These are phyloP conservation scores for Leucosporidium creatinivorum DNA, from an alignment of 768 basidiomycete species.

Conservation along the genomic window DNA sequence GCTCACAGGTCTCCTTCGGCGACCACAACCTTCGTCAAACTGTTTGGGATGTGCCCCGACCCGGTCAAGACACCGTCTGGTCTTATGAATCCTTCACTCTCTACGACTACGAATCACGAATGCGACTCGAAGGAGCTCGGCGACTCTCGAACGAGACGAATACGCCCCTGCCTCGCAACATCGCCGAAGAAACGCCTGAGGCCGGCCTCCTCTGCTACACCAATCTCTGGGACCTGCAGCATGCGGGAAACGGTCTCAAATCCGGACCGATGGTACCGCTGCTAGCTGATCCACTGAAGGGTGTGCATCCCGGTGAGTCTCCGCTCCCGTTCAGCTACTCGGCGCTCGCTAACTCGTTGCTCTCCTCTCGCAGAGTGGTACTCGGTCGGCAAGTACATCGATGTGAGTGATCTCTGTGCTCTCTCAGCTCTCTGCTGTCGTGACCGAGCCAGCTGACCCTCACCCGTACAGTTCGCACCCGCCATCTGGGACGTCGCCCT, in stretches of 20 bases:
- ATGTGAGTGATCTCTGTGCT: not conserved
- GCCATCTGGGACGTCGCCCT: slow-evolving; percentile 24
- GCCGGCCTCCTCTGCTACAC: slow-evolving; percentile 9
- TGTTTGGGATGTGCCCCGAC: too few relatives aligned
- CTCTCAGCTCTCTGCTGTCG: not conserved
- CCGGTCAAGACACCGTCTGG: too few relatives aligned
- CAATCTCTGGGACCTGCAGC: not conserved
- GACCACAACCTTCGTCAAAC: too few relatives aligned
- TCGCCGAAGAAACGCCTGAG: not conserved
- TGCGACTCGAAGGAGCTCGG: too few relatives aligned
- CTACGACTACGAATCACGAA: too few relatives aligned
- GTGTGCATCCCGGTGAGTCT: too few relatives aligned
- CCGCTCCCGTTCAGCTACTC: too few relatives aligned
- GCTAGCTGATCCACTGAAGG: not conserved
- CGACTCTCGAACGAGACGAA: too few relatives aligned
- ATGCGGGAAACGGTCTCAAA: not conserved
- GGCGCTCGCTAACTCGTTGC: not conserved
- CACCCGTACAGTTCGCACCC: not conserved
- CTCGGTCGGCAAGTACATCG: slow-evolving; percentile 9
- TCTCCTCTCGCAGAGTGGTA: slow-evolving; percentile 4
- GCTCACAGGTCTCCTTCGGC: too few relatives aligned
- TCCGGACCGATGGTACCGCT: not conserved
- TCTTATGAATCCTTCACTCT: too few relatives aligned
- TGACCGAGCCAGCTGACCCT: not conserved
- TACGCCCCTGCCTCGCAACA: too few relatives aligned